These are phyloP conservation scores for Diphasiastrum complanatum DNA, from an alignment of 83 land plant genomes.

Conservation along the genomic window DNA sequence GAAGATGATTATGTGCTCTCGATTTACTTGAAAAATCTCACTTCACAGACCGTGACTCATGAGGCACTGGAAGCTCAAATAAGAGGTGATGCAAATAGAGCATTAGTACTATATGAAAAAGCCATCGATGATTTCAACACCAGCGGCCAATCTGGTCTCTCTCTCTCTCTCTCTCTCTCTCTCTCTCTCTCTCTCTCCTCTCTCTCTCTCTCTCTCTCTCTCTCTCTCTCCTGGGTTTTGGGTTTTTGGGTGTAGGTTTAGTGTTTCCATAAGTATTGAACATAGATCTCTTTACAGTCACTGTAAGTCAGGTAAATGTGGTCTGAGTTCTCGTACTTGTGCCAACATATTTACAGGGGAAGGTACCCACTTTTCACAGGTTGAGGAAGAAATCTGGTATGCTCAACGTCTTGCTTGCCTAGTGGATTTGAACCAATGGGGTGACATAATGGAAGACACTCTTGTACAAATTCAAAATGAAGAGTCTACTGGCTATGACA, in stretches of 20 bases:
- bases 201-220: no score
- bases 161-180: neutral
- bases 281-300: no score
- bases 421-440: slow-evolving; percentile 32
- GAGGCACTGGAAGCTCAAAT: slow-evolving; percentile 40
- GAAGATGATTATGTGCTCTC: slow-evolving; percentile 47
- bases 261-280: no score
- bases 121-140: slow-evolving; percentile 25
- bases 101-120: slow-evolving; percentile 38
- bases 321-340: no score
- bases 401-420: slow-evolving; percentile 40
- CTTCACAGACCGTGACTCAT: slow-evolving; percentile 29
- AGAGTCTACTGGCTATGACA: slow-evolving; percentile 22
- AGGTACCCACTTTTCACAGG: neutral
- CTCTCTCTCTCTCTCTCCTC: no score
- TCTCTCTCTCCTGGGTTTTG: no score
- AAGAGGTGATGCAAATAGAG: slow-evolving; percentile 29
- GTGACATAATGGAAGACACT: slow-evolving; percentile 36
- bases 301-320: no score
- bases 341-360: neutral
- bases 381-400: slow-evolving; percentile 48
- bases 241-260: no score
- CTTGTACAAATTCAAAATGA: slow-evolving; percentile 29
- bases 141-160: slow-evolving; percentile 8
- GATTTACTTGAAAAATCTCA: slow-evolving; percentile 31